Percentiles rank a stretch among this genome's conserved stretches.
Conservation (phyloP, 202 grass and related monocot genomes). For the Schoenoplectus tabernaemontani region DNA sequence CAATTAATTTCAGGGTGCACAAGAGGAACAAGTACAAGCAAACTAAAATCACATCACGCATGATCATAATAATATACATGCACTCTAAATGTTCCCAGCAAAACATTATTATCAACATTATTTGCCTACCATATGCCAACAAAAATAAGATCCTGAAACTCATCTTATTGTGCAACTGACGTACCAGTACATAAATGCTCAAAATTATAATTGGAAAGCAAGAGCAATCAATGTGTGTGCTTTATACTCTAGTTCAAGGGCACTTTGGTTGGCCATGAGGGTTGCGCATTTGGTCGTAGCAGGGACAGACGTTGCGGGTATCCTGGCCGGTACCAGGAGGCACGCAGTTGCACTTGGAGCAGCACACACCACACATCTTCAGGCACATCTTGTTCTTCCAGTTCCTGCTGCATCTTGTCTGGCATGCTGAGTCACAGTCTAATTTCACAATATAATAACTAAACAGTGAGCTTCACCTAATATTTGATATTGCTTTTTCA, state of each 20-base stretch:
- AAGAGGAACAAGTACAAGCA: neutral
- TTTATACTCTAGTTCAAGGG: constrained; percentile 2
- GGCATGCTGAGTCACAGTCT: constrained; percentile 51
- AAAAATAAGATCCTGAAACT: neutral
- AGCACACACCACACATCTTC: constrained; percentile 72
- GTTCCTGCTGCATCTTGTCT: constrained; percentile 43
- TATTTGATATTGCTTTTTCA: neutral
- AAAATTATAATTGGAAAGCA: no score
- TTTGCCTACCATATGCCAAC: neutral
- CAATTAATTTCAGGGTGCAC: neutral
- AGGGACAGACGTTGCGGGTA: constrained; percentile 21
- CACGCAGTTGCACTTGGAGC: constrained; percentile 62
- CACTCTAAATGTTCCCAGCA: neutral
- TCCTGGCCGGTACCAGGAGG: constrained; percentile 67
- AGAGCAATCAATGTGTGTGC: neutral
- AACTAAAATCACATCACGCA: neutral
- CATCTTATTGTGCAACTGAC: constrained; percentile 8
- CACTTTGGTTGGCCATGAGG: neutral
- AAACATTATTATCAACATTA: neutral
- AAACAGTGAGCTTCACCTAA: neutral
- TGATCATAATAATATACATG: neutral
- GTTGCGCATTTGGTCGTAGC: constrained; percentile 23
- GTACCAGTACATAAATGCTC: neutral
- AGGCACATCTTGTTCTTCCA: constrained; percentile 62
- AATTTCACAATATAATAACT: neutral